Evolutionary conservation across 495 filamentous ascomycete genomes (phyloP).

Genomic region (Echria macrotheca): DNA sequence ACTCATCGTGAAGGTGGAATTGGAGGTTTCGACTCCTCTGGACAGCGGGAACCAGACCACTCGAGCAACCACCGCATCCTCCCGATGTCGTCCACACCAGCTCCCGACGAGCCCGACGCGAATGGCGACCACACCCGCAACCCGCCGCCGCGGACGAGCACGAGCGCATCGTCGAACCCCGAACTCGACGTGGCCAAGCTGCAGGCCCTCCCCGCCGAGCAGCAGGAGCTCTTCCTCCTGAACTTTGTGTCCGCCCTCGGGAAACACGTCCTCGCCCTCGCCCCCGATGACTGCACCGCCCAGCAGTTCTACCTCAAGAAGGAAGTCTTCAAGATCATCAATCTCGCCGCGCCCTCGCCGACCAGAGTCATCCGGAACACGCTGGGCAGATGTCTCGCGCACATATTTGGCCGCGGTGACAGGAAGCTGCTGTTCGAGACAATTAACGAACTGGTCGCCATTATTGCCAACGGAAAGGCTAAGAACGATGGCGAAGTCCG

Average conservation of each 20-base stretch:
- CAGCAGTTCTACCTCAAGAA: slow-evolving; percentile 86
- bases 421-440: slow-evolving; percentile 90
- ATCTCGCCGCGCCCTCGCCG: slow-evolving; percentile 74
- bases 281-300: slow-evolving; percentile 70
- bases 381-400: slow-evolving; percentile 74
- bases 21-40: no score
- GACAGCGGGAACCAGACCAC: no score
- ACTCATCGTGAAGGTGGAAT: no score
- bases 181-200: slow-evolving; percentile 86
- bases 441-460: slow-evolving; percentile 76
- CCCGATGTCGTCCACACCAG: slow-evolving; percentile 13
- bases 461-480: slow-evolving; percentile 70
- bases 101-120: slow-evolving; percentile 19
- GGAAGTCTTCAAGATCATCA: slow-evolving; percentile 86
- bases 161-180: slow-evolving; percentile 37
- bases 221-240: slow-evolving; percentile 89
- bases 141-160: slow-evolving; percentile 29
- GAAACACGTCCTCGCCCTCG: slow-evolving; percentile 69
- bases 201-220: slow-evolving; percentile 83
- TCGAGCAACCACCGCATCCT: background rate
- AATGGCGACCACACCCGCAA: slow-evolving; percentile 21
- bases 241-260: slow-evolving; percentile 82
- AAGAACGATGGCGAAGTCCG: slow-evolving; percentile 63
- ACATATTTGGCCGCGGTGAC: slow-evolving; percentile 82
- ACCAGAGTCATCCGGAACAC: slow-evolving; percentile 89